These are phyloP conservation scores for Huntiella bhutanensis DNA, from an alignment of 2,329 filamentous ascomycete genomes.

Conservation along the genomic window DNA sequence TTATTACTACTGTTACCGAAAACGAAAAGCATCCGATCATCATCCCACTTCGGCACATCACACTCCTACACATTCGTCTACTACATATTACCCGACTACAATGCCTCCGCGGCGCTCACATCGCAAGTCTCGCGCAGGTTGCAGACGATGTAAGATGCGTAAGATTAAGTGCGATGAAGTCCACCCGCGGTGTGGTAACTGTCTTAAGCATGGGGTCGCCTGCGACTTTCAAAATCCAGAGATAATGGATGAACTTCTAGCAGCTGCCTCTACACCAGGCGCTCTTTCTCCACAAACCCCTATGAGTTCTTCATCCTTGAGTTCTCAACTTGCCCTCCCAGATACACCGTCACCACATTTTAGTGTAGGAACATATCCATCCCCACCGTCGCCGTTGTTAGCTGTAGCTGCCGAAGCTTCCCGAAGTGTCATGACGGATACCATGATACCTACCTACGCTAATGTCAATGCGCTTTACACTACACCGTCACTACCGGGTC, in stretches of 20 bases:
- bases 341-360: slow-evolving; percentile 8
- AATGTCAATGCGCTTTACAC: slow-evolving; percentile 17
- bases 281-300: slow-evolving; percentile 15
- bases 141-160: slow-evolving; percentile 43
- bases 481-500: slow-evolving; percentile 15
- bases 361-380: neutral
- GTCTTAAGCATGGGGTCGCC: slow-evolving; percentile 44
- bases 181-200: slow-evolving; percentile 47
- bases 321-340: slow-evolving; percentile 4
- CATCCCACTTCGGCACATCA: too few species aligned
- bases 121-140: slow-evolving; percentile 51
- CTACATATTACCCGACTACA: neutral
- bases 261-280: slow-evolving; percentile 19
- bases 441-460: slow-evolving; percentile 8
- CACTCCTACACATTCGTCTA: neutral
- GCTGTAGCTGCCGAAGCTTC: slow-evolving; percentile 13
- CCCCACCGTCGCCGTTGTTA: slow-evolving; percentile 12
- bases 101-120: slow-evolving; percentile 50
- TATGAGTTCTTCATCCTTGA: slow-evolving; percentile 6
- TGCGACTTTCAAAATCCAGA: slow-evolving; percentile 44
- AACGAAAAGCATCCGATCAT: too few species aligned
- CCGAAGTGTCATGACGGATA: slow-evolving; percentile 13
- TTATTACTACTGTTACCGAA: too few species aligned
- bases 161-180: slow-evolving; percentile 58
- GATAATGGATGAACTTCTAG: slow-evolving; percentile 25